Conservation (phyloP, 2,329 filamentous ascomycete genomes). For the Aspergillus proliferans region DNA sequence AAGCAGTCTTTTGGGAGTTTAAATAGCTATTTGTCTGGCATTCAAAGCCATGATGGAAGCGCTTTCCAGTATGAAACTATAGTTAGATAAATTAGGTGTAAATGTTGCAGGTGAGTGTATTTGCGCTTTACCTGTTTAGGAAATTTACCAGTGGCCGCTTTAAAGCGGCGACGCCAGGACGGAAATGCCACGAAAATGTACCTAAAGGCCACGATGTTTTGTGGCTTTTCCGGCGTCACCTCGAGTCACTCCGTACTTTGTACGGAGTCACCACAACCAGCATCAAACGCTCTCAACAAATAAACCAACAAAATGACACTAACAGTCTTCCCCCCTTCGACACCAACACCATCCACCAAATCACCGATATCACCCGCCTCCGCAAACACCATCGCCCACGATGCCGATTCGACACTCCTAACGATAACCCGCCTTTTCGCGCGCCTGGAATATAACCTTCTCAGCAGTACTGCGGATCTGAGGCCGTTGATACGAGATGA, state of each 20-base stretch:
- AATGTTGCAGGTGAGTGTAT: background rate
- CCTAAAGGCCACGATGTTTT: background rate
- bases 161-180: background rate
- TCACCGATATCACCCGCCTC: constrained; percentile 12
- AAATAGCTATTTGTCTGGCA: background rate
- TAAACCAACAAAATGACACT: constrained; percentile 13
- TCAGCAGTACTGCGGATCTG: constrained; percentile 33
- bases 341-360: background rate
- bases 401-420: constrained; percentile 29
- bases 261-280: too few relatives aligned
- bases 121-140: background rate
- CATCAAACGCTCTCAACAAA: background rate
- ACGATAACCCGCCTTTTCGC: constrained; percentile 38
- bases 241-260: too few relatives aligned
- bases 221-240: background rate
- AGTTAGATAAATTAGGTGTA: background rate
- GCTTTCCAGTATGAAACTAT: background rate
- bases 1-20: background rate
- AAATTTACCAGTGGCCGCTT: background rate
- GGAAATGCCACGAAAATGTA: background rate
- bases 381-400: constrained; percentile 5
- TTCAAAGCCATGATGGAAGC: background rate
- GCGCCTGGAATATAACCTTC: constrained; percentile 39
- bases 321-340: constrained; percentile 9
- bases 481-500: constrained; percentile 33